These are phyloP conservation scores for Lepidopterella palustris DNA, from an alignment of 495 filamentous ascomycete genomes.

Conservation along the genomic window DNA sequence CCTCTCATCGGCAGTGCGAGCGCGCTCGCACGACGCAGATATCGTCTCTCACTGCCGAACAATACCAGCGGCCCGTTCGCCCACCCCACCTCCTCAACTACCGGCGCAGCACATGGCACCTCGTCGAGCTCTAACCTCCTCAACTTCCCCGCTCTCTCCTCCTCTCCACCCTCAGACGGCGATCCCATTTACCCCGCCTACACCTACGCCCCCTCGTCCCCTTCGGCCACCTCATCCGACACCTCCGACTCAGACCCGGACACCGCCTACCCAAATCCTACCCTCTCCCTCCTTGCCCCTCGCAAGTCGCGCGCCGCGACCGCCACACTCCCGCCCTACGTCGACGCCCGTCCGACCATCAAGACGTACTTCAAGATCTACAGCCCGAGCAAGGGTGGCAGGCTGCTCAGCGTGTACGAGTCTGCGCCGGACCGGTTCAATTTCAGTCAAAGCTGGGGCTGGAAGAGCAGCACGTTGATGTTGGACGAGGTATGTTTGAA, in stretches of 20 bases:
- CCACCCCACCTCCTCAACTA: background rate
- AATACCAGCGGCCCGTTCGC: background rate
- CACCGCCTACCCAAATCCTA: slow-evolving; percentile 12
- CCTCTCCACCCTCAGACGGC: slow-evolving; percentile 7
- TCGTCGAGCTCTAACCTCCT: slow-evolving; percentile 3
- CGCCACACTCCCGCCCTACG: slow-evolving; percentile 47
- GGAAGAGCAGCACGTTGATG: slow-evolving; percentile 55
- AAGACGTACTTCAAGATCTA: slow-evolving; percentile 62
- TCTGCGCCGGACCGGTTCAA: slow-evolving; percentile 55
- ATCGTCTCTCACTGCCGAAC: background rate
- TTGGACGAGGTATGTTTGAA: slow-evolving; percentile 45
- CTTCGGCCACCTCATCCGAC: slow-evolving; percentile 8
- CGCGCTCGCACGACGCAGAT: background rate
- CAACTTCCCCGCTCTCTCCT: background rate
- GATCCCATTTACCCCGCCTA: slow-evolving; percentile 15
- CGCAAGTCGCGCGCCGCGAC: slow-evolving; percentile 19
- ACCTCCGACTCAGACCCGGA: slow-evolving; percentile 15
- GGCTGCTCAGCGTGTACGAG: slow-evolving; percentile 53
- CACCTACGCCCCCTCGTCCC: slow-evolving; percentile 3
- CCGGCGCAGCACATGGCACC: background rate
- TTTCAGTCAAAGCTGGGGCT: slow-evolving; percentile 58
- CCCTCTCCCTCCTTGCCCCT: background rate
- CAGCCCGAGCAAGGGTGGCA: slow-evolving; percentile 49
- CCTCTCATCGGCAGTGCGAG: slow-evolving; percentile 6
- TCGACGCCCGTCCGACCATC: slow-evolving; percentile 51